Evolutionary conservation across 441 rosid species (phyloP).

Genomic region (Metrosideros polymorpha): DNA sequence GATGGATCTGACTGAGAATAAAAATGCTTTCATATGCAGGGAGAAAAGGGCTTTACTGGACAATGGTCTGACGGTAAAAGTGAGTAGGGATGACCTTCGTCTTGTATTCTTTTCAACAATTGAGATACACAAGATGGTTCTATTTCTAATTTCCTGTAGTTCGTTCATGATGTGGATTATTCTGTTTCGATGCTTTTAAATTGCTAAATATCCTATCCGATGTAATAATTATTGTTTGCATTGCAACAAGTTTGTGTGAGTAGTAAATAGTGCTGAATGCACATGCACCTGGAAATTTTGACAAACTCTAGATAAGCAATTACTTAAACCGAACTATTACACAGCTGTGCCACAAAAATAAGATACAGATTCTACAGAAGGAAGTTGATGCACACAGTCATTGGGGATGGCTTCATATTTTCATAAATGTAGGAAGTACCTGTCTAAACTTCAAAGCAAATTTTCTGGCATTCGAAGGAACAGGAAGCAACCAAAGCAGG

Average conservation of each 20-base stretch:
- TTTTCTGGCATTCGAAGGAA: not conserved
- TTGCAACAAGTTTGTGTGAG: not conserved
- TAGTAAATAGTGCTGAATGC: not conserved
- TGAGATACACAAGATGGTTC: not conserved
- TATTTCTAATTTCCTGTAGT: not conserved
- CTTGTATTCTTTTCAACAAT: not conserved
- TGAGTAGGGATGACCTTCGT: slow-evolving; percentile 15
- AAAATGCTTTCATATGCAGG: slow-evolving; percentile 30
- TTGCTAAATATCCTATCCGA: not conserved
- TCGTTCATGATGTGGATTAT: not conserved
- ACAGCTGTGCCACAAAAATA: not conserved
- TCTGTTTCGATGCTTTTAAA: not conserved
- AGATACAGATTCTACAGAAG: not conserved
- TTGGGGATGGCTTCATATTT: not conserved
- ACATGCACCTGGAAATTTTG: not conserved
- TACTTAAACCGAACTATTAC: not conserved
- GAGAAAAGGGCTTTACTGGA: slow-evolving; percentile 79
- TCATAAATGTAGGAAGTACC: not conserved
- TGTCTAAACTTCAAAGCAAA: not conserved
- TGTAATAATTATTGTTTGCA: not conserved
- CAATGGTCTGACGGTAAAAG: slow-evolving; percentile 70
- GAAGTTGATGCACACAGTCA: not conserved
- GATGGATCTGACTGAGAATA: not conserved
- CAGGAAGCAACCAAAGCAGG: not conserved
- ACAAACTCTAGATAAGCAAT: not conserved